phyloP scores from a whole-genome alignment of 225 moss, liverwort and hornwort genomes.

The Sphagnum contortum region DNA sequence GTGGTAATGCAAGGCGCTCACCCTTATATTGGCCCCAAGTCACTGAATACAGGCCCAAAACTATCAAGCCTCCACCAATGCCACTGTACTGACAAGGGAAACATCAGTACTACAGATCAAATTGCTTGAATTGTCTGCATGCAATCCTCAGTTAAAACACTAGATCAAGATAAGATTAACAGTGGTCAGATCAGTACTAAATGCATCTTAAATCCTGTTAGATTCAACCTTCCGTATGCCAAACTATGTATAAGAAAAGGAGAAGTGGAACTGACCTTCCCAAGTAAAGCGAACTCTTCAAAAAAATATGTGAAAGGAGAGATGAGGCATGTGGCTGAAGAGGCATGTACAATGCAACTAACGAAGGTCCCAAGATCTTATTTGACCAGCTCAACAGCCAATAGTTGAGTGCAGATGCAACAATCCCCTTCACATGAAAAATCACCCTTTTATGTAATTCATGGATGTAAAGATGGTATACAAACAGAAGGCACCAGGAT shows the following conservation, averaged over 20 bases:
- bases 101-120: too few relatives aligned
- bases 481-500: too few relatives aligned
- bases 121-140: too few relatives aligned
- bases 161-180: too few relatives aligned
- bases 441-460: too few relatives aligned
- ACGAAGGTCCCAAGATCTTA: constrained; percentile 75
- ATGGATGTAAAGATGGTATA: too few relatives aligned
- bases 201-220: too few relatives aligned
- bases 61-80: constrained; percentile 59
- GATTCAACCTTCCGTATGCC: too few relatives aligned
- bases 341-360: constrained; percentile 78
- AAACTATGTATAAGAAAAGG: too few relatives aligned
- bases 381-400: constrained; percentile 69
- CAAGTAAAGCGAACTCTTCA: constrained; percentile 71
- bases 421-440: constrained; percentile 45
- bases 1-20: constrained; percentile 27
- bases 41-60: constrained; percentile 63
- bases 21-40: constrained; percentile 77
- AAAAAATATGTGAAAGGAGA: constrained; percentile 60
- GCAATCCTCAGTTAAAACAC: too few relatives aligned
- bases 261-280: constrained; percentile 46
- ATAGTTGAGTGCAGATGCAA: constrained; percentile 90
- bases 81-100: constrained; percentile 28
- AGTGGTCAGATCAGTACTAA: too few relatives aligned
- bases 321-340: constrained; percentile 82